phyloP scores from a whole-genome alignment of 352 stramenopile genomes.

The Phytophthora ramorum region DNA sequence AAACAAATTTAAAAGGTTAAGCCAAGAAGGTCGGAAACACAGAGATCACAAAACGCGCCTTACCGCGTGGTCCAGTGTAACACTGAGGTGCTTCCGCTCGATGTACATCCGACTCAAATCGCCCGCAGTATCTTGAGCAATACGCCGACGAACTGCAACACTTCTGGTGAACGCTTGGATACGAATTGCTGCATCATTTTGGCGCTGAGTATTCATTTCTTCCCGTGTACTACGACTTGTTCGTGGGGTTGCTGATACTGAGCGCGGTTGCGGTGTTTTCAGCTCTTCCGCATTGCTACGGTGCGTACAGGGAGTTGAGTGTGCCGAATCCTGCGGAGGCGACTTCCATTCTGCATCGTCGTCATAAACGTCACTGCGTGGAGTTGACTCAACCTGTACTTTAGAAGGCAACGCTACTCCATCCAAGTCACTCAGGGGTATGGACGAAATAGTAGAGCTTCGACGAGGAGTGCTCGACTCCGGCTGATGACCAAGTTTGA shows the following conservation, averaged over 20 bases:
- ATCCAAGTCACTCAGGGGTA: slow-evolving; percentile 6
- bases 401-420: background rate
- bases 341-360: slow-evolving; percentile 22
- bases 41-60: slow-evolving; percentile 5
- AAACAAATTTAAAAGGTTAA: background rate
- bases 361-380: slow-evolving; percentile 13
- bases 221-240: background rate
- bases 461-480: slow-evolving; percentile 18
- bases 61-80: slow-evolving; percentile 60
- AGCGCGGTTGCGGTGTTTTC: background rate
- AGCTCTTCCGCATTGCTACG: background rate
- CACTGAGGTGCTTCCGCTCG: slow-evolving; percentile 56
- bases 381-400: background rate
- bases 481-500: slow-evolving; percentile 10
- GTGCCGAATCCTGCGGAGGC: background rate
- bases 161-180: slow-evolving; percentile 53
- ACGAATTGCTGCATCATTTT: slow-evolving; percentile 34
- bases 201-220: background rate
- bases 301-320: background rate
- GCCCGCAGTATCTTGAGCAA: slow-evolving; percentile 36
- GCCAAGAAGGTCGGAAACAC: background rate
- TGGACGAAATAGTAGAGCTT: slow-evolving; percentile 25
- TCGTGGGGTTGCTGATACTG: slow-evolving; percentile 2
- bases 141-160: slow-evolving; percentile 26
- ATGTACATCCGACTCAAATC: slow-evolving; percentile 70